Evolutionary conservation across 2,329 filamentous ascomycete genomes (phyloP).

Genomic region (Biscogniauxia sp.): DNA sequence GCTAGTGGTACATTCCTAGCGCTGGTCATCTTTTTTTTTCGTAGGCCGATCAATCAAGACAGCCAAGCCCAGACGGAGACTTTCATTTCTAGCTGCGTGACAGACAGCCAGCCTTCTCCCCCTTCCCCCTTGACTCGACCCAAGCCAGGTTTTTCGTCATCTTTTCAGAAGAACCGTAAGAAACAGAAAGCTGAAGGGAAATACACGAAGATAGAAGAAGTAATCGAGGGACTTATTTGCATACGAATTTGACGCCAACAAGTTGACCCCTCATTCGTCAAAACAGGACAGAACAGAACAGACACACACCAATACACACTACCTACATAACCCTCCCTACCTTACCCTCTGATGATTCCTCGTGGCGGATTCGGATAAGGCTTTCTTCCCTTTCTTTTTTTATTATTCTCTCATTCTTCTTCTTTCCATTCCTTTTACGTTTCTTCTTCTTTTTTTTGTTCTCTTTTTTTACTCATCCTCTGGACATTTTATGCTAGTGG

Average conservation of each 20-base stretch:
- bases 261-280: not conserved
- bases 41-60: not conserved
- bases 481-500: not conserved
- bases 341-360: constrained; percentile 8
- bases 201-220: constrained; percentile 1
- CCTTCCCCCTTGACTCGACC: constrained; percentile 12
- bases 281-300: not conserved
- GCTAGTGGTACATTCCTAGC: constrained; percentile 9
- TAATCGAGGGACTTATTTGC: constrained; percentile 8
- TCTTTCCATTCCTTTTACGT: constrained; percentile 8
- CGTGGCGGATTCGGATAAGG: constrained; percentile 14
- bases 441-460: not conserved
- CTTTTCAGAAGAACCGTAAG: not conserved
- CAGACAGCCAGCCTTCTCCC: constrained; percentile 7
- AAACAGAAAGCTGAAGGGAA: not conserved
- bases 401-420: not conserved
- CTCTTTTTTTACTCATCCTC: too few relatives aligned
- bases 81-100: constrained; percentile 12
- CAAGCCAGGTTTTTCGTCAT: constrained; percentile 3
- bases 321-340: not conserved
- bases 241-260: constrained; percentile 3
- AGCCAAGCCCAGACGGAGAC: constrained; percentile 7
- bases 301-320: not conserved
- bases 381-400: not conserved
- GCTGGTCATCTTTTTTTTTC: constrained; percentile 12